phyloP scores from a whole-genome alignment of 306 rosid species.

The Glycine soja region DNA sequence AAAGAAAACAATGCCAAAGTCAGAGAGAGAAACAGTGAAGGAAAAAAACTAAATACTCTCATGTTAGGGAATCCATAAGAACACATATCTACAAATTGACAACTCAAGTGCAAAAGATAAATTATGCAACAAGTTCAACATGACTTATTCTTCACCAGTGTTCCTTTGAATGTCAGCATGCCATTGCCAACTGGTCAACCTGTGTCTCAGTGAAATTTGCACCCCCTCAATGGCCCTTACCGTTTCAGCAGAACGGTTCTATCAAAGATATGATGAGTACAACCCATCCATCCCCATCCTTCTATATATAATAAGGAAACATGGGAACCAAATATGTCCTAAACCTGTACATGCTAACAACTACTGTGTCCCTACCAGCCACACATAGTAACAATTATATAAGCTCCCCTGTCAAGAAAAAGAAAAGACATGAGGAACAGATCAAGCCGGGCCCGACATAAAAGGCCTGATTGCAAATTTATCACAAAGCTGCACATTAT shows the following conservation, averaged over 20 bases:
- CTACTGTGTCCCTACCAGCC: slow-evolving; percentile 44
- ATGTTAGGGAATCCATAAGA: background rate
- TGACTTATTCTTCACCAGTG: slow-evolving; percentile 51
- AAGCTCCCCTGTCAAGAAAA: slow-evolving; percentile 62
- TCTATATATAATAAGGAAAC: slow-evolving; percentile 46
- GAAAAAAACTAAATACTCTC: slow-evolving; percentile 1
- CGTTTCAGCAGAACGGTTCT: slow-evolving; percentile 40
- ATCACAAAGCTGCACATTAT: slow-evolving; percentile 51
- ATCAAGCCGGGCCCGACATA: slow-evolving; percentile 50
- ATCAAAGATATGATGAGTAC: slow-evolving; percentile 46
- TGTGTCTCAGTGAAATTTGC: slow-evolving; percentile 37
- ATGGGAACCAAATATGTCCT: slow-evolving; percentile 60
- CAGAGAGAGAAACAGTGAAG: background rate
- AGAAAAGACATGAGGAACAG: slow-evolving; percentile 51
- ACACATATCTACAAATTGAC: slow-evolving; percentile 40
- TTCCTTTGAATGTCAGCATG: slow-evolving; percentile 48
- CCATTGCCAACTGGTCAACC: slow-evolving; percentile 40
- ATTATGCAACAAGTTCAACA: slow-evolving; percentile 48
- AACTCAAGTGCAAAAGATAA: background rate
- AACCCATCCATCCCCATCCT: slow-evolving; percentile 49
- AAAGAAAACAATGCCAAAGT: background rate
- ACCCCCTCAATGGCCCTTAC: slow-evolving; percentile 40
- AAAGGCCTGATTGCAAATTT: slow-evolving; percentile 55
- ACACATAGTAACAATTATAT: slow-evolving; percentile 58
- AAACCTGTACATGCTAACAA: slow-evolving; percentile 64